Percentiles rank a stretch among this genome's conserved stretches.
Conservation (phyloP, 345 rosid genomes). For the Aurinia saxatilis region DNA sequence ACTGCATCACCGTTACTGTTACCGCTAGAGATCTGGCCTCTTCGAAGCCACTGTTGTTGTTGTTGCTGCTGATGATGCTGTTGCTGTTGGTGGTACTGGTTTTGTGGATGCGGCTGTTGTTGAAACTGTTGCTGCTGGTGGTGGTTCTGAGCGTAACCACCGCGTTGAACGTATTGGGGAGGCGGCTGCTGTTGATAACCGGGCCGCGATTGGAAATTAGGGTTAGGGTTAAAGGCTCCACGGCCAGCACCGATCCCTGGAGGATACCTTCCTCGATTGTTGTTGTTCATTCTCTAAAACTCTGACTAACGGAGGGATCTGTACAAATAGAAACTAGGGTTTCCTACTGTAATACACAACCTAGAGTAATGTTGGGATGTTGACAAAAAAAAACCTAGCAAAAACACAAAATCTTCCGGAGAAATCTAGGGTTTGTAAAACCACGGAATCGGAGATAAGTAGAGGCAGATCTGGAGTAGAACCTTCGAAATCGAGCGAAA, state of each 20-base stretch:
- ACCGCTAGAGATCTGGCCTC: slow-evolving; percentile 37
- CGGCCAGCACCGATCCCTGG: slow-evolving; percentile 52
- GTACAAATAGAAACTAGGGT: slow-evolving; percentile 22
- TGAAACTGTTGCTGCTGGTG: slow-evolving; percentile 39
- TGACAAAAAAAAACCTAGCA: neutral
- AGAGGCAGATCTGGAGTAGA: slow-evolving; percentile 5
- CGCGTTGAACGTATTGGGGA: slow-evolving; percentile 61
- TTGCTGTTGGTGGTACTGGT: slow-evolving; percentile 31
- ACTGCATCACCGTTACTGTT: slow-evolving; percentile 24
- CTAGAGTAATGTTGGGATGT: neutral
- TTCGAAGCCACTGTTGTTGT: slow-evolving; percentile 62
- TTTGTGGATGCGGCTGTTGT: slow-evolving; percentile 26
- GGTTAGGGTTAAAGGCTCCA: slow-evolving; percentile 43
- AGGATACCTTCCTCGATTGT: slow-evolving; percentile 59
- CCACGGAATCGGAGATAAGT: neutral
- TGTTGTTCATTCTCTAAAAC: slow-evolving; percentile 32
- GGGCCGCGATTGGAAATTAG: slow-evolving; percentile 38
- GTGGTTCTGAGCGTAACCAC: slow-evolving; percentile 28
- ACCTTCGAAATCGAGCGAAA: slow-evolving; percentile 4
- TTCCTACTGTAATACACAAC: slow-evolving; percentile 11
- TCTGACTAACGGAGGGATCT: slow-evolving; percentile 21
- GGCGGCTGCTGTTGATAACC: slow-evolving; percentile 32
- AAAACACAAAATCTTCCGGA: neutral
- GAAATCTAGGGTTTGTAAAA: slow-evolving; percentile 17
- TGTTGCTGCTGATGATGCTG: slow-evolving; percentile 25